These are phyloP conservation scores for Dovyalis caffra DNA, from an alignment of 345 rosid species.

Conservation along the genomic window DNA sequence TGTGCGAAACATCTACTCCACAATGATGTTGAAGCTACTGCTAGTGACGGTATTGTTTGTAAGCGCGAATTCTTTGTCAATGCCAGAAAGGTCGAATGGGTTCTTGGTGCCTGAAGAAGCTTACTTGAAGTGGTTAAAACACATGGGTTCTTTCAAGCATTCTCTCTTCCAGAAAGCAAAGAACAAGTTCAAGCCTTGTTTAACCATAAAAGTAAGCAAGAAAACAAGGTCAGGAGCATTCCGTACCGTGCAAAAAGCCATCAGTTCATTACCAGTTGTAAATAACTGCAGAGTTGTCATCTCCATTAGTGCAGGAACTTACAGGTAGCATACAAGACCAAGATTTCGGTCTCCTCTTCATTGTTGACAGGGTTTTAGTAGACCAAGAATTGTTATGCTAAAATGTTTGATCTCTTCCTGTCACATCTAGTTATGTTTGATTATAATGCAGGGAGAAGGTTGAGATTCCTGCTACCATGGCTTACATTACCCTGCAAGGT, in stretches of 20 bases:
- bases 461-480: slow-evolving; percentile 42
- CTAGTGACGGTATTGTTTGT: slow-evolving; percentile 25
- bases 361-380: neutral
- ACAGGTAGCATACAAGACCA: slow-evolving; percentile 20
- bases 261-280: slow-evolving; percentile 32
- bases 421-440: neutral
- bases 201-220: slow-evolving; percentile 29
- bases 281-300: slow-evolving; percentile 41
- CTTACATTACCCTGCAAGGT: slow-evolving; percentile 37
- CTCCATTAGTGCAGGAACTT: slow-evolving; percentile 36
- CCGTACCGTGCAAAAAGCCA: slow-evolving; percentile 31
- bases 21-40: slow-evolving; percentile 30
- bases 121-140: slow-evolving; percentile 33
- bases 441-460: slow-evolving; percentile 43
- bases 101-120: slow-evolving; percentile 23
- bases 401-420: neutral
- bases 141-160: slow-evolving; percentile 26
- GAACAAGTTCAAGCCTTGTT: slow-evolving; percentile 38
- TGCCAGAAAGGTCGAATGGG: slow-evolving; percentile 17
- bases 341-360: too few relatives aligned
- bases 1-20: neutral
- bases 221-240: slow-evolving; percentile 18
- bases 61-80: slow-evolving; percentile 11
- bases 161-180: slow-evolving; percentile 22
- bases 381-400: neutral